Percentiles rank a stretch among this genome's conserved stretches.
These are phyloP conservation scores for Trichoderma harzianum DNA, from an alignment of 2,329 filamentous ascomycete genomes.

Conservation along the genomic window DNA sequence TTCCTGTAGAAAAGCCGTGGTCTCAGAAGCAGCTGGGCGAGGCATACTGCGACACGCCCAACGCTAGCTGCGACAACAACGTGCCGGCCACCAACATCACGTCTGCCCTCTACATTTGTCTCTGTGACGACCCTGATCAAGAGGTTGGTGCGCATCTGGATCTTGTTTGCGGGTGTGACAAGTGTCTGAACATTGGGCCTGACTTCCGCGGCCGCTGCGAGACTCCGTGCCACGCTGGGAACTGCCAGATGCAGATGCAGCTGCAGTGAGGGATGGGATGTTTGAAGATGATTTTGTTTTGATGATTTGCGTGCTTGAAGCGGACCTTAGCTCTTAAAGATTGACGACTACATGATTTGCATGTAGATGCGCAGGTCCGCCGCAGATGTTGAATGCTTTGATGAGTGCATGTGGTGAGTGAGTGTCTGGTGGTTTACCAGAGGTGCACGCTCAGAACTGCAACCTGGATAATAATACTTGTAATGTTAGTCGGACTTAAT, in stretches of 20 bases:
- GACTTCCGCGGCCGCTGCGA: constrained; percentile 40
- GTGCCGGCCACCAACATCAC: constrained; percentile 31
- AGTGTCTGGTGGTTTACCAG: not conserved
- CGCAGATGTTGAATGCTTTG: not conserved
- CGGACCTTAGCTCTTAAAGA: not conserved
- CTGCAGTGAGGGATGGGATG: not conserved
- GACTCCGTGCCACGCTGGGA: constrained; percentile 33
- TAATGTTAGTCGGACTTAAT: not conserved
- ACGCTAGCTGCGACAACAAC: constrained; percentile 32
- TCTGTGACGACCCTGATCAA: constrained; percentile 34
- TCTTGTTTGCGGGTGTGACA: constrained; percentile 39
- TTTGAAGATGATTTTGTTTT: not conserved
- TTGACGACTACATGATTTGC: not conserved
- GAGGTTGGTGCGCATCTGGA: constrained; percentile 34
- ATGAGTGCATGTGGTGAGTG: not conserved
- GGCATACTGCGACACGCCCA: constrained; percentile 38
- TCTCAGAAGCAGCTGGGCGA: constrained; percentile 31
- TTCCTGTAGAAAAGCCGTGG: constrained; percentile 33
- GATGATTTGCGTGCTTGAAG: not conserved
- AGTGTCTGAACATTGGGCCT: constrained; percentile 38
- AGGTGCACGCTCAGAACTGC: not conserved
- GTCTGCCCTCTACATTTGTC: constrained; percentile 38
- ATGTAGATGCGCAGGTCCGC: not conserved
- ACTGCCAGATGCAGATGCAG: constrained; percentile 12
- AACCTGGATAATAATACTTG: not conserved